Evolutionary conservation across 257 asterid genomes (phyloP).

Genomic region (Penstemon barbatus): DNA sequence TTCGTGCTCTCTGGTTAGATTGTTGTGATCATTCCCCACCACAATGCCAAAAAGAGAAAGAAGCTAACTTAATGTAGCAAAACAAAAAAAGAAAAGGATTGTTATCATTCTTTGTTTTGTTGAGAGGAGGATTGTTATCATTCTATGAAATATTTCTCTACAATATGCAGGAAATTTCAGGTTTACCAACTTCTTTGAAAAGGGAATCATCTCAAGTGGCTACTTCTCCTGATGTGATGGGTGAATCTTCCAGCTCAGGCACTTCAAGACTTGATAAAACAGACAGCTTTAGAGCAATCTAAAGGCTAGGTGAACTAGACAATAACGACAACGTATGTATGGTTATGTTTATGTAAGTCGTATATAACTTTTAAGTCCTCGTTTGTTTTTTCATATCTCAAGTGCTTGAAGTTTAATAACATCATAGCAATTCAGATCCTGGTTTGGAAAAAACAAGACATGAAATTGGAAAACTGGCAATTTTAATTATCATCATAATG

Average conservation of each 20-base stretch:
- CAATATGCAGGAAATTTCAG: conserved; percentile 69
- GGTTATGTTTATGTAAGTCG: too few relatives aligned
- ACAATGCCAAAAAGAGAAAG: neutral
- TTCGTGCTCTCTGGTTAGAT: neutral
- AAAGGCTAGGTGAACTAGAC: neutral
- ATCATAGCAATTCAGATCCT: too few relatives aligned
- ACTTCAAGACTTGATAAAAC: conserved; percentile 62
- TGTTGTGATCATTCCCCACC: neutral
- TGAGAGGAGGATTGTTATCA: neutral
- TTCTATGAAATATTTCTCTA: neutral
- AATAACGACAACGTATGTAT: too few relatives aligned
- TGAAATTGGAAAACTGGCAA: too few relatives aligned
- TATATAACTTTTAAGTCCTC: too few relatives aligned
- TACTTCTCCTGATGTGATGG: conserved; percentile 59
- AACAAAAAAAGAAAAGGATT: neutral
- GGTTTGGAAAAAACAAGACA: too few relatives aligned
- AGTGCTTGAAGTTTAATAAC: too few relatives aligned
- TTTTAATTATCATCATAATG: too few relatives aligned
- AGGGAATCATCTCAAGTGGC: conserved; percentile 51
- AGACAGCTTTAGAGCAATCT: conserved; percentile 57
- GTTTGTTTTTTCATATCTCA: too few relatives aligned
- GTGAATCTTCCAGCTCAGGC: conserved; percentile 88
- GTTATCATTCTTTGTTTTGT: too few relatives aligned
- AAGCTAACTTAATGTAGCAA: neutral
- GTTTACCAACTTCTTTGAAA: conserved; percentile 73